Base-by-base conservation (phyloP, 441 rosid genomes). In the Gossypium schwendimanii region DNA sequence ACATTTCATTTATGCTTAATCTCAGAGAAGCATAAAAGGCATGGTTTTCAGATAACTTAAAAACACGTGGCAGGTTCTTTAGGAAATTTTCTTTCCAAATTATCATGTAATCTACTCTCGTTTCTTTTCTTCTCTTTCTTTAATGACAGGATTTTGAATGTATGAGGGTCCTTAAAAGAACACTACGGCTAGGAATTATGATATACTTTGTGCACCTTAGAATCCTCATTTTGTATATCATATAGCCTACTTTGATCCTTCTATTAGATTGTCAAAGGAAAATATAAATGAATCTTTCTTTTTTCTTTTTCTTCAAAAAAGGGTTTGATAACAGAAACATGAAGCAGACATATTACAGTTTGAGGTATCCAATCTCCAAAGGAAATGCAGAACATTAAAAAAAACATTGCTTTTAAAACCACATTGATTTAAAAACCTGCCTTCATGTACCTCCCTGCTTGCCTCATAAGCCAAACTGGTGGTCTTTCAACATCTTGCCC, bases 401-500 rank as follows among this genome's bases (percentile, higher is more conserved):
- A 21, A 3, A 36, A 36, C 3, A 10, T 2, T 11, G 41, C 53
- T 60, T 61, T 28, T 12, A 6, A 63, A 74, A 72, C 60, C 14
- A 47, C 12, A 45, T 14, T 60, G 76, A 71, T 73, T 58, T 73
- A 78, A 78, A 82, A 77, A 85, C 96, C 87, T 88, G 88, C 99
- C 97, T 94, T 94, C 99, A 92, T 94, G 84, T 92, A 92, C 85
- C 99, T 91, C 91, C 99, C 96, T 24, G 99, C 99, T 85, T 95
- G 98, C 81, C 99, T 90, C 98, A 94, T 94, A 66, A 95, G 98
- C 99, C 99, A 95, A 82, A 95, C 98, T 8, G 99, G 99, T 60
- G 99, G 98, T 76, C 99, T 87, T 73, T 92, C 97, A 73, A 95
- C 93, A 83, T 87, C 89, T 76, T 80, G 83, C 63, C 99, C 98